Conservation (phyloP, 1,139 yeast species). For the Sugiyamaella japonica region DNA sequence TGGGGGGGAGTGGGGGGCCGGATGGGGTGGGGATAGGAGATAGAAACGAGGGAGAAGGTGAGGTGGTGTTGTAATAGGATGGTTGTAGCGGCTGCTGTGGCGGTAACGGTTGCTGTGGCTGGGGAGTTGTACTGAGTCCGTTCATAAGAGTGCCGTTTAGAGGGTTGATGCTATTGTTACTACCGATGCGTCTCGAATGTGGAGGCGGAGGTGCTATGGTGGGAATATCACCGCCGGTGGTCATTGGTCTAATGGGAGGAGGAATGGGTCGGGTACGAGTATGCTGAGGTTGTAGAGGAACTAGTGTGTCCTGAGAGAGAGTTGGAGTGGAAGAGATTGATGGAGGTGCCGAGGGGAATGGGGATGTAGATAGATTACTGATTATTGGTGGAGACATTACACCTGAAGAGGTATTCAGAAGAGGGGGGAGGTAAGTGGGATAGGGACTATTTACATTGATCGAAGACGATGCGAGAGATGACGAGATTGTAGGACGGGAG, state of each 20-base stretch:
- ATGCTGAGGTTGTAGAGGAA: conserved; percentile 12
- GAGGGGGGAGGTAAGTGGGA: neutral
- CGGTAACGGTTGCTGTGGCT: conserved; percentile 14
- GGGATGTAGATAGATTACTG: neutral
- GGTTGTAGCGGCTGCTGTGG: conserved; percentile 6
- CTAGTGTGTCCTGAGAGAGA: neutral
- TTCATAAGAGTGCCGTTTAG: conserved; percentile 6
- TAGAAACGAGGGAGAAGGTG: conserved; percentile 13
- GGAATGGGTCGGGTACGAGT: conserved; percentile 19
- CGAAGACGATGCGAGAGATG: conserved; percentile 12
- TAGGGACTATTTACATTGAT: conserved; percentile 7
- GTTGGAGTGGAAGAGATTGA: conserved; percentile 14
- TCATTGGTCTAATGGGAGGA: conserved; percentile 19
- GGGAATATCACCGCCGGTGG: conserved; percentile 19
- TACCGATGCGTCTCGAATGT: conserved; percentile 24
- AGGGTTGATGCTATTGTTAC: conserved; percentile 15
- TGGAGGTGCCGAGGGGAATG: conserved; percentile 10
- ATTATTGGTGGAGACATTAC: neutral
- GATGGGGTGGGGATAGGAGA: conserved; percentile 2
- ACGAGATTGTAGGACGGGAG: conserved; percentile 4
- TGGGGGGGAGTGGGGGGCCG: conserved; percentile 24
- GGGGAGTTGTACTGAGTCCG: conserved; percentile 5
- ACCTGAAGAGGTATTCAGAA: neutral
- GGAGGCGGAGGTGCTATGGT: conserved; percentile 30
- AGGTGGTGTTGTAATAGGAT: neutral